These are phyloP conservation scores for Populus simonii DNA, from an alignment of 345 rosid genomes.

Conservation along the genomic window DNA sequence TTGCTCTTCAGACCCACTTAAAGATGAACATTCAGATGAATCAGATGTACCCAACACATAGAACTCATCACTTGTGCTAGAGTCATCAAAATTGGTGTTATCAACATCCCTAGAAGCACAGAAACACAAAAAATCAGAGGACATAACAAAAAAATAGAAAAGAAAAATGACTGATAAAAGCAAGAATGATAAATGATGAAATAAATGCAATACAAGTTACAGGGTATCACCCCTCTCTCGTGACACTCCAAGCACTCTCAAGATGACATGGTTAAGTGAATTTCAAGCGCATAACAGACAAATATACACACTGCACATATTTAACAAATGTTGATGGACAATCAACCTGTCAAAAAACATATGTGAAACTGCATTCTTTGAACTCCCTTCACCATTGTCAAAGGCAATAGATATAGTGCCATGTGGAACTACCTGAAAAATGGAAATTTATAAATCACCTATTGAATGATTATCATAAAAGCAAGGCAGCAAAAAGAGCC, in stretches of 20 bases:
- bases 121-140: background rate
- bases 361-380: constrained; percentile 29
- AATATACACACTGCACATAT: background rate
- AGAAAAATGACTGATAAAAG: background rate
- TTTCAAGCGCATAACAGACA: background rate
- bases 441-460: constrained; percentile 26
- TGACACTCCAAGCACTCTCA: background rate
- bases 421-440: constrained; percentile 42
- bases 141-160: background rate
- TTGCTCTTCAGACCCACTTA: constrained; percentile 54
- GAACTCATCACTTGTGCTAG: constrained; percentile 38
- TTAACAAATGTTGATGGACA: background rate
- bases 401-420: constrained; percentile 25
- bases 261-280: background rate
- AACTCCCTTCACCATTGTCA: constrained; percentile 33
- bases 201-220: background rate
- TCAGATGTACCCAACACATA: constrained; percentile 47
- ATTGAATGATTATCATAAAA: constrained; percentile 7
- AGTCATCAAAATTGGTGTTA: constrained; percentile 37
- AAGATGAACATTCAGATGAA: constrained; percentile 59
- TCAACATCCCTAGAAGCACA: constrained; percentile 45
- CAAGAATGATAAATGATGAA: background rate
- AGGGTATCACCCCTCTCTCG: background rate
- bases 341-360: constrained; percentile 29
- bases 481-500: constrained; percentile 5